Conservation (phyloP, 306 rosid species). For the Vigna mungo region DNA sequence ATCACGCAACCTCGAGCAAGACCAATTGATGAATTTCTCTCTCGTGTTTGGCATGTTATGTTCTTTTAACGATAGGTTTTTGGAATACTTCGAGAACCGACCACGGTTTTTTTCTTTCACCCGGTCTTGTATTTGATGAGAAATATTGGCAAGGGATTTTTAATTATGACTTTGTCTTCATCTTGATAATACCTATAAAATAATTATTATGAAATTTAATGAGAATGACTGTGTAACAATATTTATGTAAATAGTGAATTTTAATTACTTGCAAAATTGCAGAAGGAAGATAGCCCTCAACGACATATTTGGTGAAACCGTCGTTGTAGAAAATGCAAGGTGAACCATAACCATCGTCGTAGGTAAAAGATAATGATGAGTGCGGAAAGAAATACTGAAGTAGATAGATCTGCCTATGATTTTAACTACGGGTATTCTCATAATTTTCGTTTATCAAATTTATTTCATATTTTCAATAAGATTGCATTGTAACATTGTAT, state of each 20-base stretch:
- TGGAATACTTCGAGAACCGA: background rate
- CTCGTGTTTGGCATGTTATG: conserved; percentile 25
- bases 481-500: too few relatives aligned
- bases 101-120: background rate
- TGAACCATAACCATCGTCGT: too few relatives aligned
- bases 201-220: background rate
- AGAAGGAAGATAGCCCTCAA: too few relatives aligned
- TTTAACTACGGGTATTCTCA: too few relatives aligned
- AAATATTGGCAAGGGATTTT: too few relatives aligned
- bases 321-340: too few relatives aligned
- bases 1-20: background rate
- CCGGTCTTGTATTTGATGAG: background rate
- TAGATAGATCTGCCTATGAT: too few relatives aligned
- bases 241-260: background rate
- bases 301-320: too few relatives aligned
- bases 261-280: background rate
- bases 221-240: background rate
- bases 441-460: too few relatives aligned
- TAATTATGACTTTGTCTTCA: background rate
- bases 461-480: too few relatives aligned
- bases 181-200: background rate
- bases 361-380: too few relatives aligned
- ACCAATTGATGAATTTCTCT: background rate
- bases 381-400: too few relatives aligned
- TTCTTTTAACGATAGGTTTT: background rate